These are phyloP conservation scores for Globisporangium emineosum DNA, from an alignment of 352 stramenopile genomes.

Conservation along the genomic window DNA sequence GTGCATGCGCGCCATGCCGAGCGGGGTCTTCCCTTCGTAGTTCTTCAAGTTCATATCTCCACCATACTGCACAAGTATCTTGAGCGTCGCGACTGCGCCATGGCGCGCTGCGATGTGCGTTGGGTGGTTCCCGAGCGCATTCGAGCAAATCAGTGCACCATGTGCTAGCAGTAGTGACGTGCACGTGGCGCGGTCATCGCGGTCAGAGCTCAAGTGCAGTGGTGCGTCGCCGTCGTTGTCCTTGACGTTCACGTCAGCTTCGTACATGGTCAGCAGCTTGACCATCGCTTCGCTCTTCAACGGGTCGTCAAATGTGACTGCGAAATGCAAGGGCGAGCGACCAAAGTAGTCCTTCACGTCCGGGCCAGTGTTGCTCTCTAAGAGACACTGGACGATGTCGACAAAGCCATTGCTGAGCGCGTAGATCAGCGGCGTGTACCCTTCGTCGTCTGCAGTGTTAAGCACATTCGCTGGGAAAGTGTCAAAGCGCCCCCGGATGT, in stretches of 20 bases:
- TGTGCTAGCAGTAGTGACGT: conserved; percentile 57
- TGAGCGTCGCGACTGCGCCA: conserved; percentile 64
- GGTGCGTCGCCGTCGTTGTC: conserved; percentile 67
- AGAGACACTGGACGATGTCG: conserved; percentile 47
- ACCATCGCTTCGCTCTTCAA: conserved; percentile 32
- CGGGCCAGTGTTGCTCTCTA: conserved; percentile 48
- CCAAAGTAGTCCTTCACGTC: conserved; percentile 68
- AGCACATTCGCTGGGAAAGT: conserved; percentile 24
- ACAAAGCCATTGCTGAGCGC: conserved; percentile 55
- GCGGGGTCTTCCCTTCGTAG: conserved; percentile 71
- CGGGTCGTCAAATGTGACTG: conserved; percentile 28
- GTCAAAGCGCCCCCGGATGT: conserved; percentile 35
- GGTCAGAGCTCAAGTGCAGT: conserved; percentile 58
- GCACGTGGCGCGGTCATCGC: conserved; percentile 43
- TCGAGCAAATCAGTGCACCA: conserved; percentile 51
- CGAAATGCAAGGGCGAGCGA: conserved; percentile 68
- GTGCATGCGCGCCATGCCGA: conserved; percentile 76
- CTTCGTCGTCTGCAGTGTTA: conserved; percentile 59
- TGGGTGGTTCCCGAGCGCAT: conserved; percentile 64
- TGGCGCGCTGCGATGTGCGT: conserved; percentile 63
- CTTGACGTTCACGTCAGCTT: conserved; percentile 70
- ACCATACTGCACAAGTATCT: conserved; percentile 72
- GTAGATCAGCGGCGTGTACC: conserved; percentile 81
- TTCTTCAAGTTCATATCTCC: conserved; percentile 86
- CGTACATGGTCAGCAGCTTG: conserved; percentile 55